Evolutionary conservation across 1,139 yeast species (phyloP), one percentile per base, ranked within the genome.

Genomic region (Geotrichum carabidarum): DNA sequence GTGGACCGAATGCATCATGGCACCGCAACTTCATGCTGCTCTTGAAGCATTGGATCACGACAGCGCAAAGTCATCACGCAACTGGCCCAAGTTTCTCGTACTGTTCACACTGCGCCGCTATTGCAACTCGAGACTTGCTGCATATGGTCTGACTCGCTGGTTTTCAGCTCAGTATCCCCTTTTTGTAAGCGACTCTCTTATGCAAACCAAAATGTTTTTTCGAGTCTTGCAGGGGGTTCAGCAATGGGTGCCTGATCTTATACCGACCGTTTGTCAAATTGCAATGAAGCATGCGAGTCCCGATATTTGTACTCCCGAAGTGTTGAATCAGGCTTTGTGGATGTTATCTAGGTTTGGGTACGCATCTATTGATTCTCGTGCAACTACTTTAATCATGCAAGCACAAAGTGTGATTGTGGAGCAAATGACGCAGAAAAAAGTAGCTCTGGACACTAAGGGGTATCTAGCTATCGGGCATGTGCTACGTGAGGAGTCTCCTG

Each of bases 291-390:
- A 57, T 15, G 59, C 59, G 15, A 49, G 58, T 12, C 45, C 49
- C 7, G 58, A 50, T 1, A 45, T 59, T 9, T 52, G 55, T 17
- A 49, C 54, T 1, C 45, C 59, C 3, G 50, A 47, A 30, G 55
- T 58, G 4, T 54, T 57, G 54, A 69, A 69, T 55, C 71, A 68
- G 56, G 53, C 68, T 15, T 49, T 69, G 32, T 69, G 72, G 72
- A 53, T 51, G 11, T 51, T 68, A 8, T 56, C 65, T 6, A 53
- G 59, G 41, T 67, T 66, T 52, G 72, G 72, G 18, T 2, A 18
- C 4, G 27, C 44, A 2, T 37, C 44, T n/a, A 35, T n/a, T 15
- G 50, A 38, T 35, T 31, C 51, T n/a, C 56, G 58, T 1, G 66
- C 64, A 27, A 57, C 61, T 3, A 53, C 55, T 15, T 53, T 59